These are phyloP conservation scores for Ganoderma lucidum DNA, from an alignment of 1,284 basidiomycete genomes.

Conservation along the genomic window DNA sequence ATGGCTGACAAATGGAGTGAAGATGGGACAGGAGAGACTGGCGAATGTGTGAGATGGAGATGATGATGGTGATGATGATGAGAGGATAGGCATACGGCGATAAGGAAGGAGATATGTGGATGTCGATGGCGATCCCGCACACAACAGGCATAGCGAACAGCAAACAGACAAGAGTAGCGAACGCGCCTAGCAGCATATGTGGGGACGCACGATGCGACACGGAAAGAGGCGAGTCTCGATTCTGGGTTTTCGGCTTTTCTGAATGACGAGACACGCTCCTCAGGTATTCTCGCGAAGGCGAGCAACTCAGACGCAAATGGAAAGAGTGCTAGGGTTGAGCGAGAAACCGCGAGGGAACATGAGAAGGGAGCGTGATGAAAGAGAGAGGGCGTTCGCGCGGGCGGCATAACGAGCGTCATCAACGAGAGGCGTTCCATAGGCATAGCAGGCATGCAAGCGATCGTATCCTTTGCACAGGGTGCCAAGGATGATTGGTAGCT, in stretches of 20 bases:
- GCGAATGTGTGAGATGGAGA: constrained; percentile 11
- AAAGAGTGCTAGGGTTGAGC: neutral
- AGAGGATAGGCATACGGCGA: constrained; percentile 8
- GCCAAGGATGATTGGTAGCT: constrained; percentile 19
- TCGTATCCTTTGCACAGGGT: constrained; percentile 10
- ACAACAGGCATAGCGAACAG: constrained; percentile 20
- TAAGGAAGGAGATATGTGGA: neutral
- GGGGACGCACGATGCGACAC: constrained; percentile 3
- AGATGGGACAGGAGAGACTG: constrained; percentile 20
- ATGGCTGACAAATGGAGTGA: constrained; percentile 31
- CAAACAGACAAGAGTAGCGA: constrained; percentile 19
- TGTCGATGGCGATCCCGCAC: constrained; percentile 11
- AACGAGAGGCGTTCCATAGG: constrained; percentile 33
- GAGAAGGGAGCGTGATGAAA: constrained; percentile 13
- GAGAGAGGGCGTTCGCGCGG: constrained; percentile 23
- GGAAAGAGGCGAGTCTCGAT: neutral
- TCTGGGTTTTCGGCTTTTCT: constrained; percentile 18
- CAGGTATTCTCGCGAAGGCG: constrained; percentile 1
- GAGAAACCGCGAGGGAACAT: neutral
- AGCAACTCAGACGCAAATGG: neutral
- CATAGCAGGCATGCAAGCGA: constrained; percentile 27
- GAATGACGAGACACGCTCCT: constrained; percentile 2
- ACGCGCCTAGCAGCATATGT: constrained; percentile 19
- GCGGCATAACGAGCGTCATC: constrained; percentile 36
- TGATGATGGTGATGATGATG: constrained; percentile 8